Conservation (phyloP, 441 rosid genomes). For the Theobroma grandiflorum region DNA sequence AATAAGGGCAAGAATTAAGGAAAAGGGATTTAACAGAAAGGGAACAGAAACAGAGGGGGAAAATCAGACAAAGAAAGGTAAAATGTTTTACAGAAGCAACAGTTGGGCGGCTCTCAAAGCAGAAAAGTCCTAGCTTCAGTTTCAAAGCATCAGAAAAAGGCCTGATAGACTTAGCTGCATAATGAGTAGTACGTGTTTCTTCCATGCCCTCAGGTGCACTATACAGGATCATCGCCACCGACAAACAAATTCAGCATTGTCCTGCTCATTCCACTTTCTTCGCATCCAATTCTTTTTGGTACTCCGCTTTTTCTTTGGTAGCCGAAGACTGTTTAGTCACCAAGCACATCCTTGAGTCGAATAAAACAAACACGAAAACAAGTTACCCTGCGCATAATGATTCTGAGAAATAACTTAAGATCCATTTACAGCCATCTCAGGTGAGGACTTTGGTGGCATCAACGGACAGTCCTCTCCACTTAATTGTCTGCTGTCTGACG, state of each 20-base stretch:
- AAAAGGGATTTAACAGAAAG: not conserved
- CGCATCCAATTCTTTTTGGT: slow-evolving; percentile 23
- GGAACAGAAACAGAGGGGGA: not conserved
- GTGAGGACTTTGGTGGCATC: slow-evolving; percentile 77
- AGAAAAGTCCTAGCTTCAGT: slow-evolving; percentile 32
- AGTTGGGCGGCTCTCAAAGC: slow-evolving; percentile 24
- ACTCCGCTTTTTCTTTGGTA: slow-evolving; percentile 17
- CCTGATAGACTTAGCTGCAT: slow-evolving; percentile 21
- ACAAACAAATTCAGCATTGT: slow-evolving; percentile 8
- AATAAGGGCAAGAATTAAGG: not conserved
- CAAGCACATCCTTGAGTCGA: slow-evolving; percentile 33
- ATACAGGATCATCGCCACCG: slow-evolving; percentile 35
- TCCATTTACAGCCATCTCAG: slow-evolving; percentile 96
- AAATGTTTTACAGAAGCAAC: slow-evolving; percentile 40
- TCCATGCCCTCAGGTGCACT: slow-evolving; percentile 37
- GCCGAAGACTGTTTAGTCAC: slow-evolving; percentile 24
- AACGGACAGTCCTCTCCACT: slow-evolving; percentile 71
- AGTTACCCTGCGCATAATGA: slow-evolving; percentile 25
- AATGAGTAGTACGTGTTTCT: slow-evolving; percentile 21
- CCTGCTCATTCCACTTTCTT: slow-evolving; percentile 24
- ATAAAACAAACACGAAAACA: slow-evolving; percentile 33
- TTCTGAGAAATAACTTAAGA: slow-evolving; percentile 49
- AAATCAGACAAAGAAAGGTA: slow-evolving; percentile 11
- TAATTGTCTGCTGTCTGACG: slow-evolving; percentile 72
- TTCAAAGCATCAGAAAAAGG: slow-evolving; percentile 34